Base-by-base conservation (phyloP, 345 rosid genomes). In the Sisymbrium altissimum region DNA sequence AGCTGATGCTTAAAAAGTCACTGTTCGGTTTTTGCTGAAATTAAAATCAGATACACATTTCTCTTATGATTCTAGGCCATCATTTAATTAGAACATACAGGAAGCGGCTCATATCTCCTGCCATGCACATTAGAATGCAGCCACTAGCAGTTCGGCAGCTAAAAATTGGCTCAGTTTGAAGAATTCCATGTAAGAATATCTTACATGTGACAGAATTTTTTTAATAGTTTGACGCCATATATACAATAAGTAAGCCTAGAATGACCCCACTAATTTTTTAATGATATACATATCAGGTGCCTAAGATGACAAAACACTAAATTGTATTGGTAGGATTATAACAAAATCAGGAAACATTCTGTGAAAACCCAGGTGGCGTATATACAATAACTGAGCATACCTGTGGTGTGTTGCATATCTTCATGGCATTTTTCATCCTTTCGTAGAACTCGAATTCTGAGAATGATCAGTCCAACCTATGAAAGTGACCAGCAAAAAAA, bases 391-490 rank as follows among this genome's bases (percentile, higher is more conserved):
- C 68, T 33, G 18, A 62, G 71, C 81, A 21, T 62, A 92, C 93
- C 89, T 77, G 87, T 72, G 38, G 69, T 58, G 36, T 58, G 61
- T 15, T 77, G 68, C 64, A 49, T 55, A 83, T 71, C 60, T 78
- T 85, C 66, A 57, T 35, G 38, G 74, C 64, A 66, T 46, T 65
- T 72, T 74, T 81, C 71, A 76, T 75, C 84, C 82, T 86, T 85
- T 33, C 79, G 76, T 49, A 81, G 55, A 35, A 87, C 63, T 64
- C 61, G 86, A 44, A 95, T 77, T 78, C 83, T 87, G 60, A 95
- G 77, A 45, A 74, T 75, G 56, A 86, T 81, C 55, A 68, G 71
- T 68, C 83, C 87, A 86, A 81, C 77, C 99, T 95, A 85, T 27
- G 75, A 77, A 32, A 72, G 45, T 57, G 21, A 55, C 53, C 55